Base-by-base conservation (phyloP, 441 rosid genomes). In the Jatropha podagrica region DNA sequence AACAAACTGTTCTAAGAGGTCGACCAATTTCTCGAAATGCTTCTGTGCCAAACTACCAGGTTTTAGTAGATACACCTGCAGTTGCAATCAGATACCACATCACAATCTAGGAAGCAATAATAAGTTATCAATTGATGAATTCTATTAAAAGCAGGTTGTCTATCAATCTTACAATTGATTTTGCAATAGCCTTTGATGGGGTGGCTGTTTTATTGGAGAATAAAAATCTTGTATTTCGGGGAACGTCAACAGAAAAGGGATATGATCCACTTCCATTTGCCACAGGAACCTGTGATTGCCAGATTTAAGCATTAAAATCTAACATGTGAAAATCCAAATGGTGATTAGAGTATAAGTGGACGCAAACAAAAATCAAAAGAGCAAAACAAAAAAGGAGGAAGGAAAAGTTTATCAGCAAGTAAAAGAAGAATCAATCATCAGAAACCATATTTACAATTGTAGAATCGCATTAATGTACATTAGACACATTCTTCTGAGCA, bases 1-100 rank as follows among this genome's bases (percentile, higher is more conserved):
- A 84, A 94, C 99, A 77, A 81, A 96, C 99, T 96, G 98, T 84
- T 96, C 99, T 84, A 96, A 88, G 84, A 96, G 98, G 92, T 94
- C 84, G 91, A 94, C 94, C 92, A 96, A 89, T 90, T 91, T 96
- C 84, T 86, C 83, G 38, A 94, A 90, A 74, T 91, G 93, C 89
- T 81, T 86, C 68, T 87, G 93, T 46, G 89, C 95, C 48, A 86
- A 80, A 86, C 95, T 83, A 73, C 91, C 89, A 78, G 98, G 97
- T 86, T 86, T 91, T 58, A 96, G 81, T 65, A 94, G 82, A 88
- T 96, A 91, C 73, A 94, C 98, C 99, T 96, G 88, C 74, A 85
- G 80, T 75, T 76, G 77, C 78, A 70, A 79, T 62, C 73, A 60
- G 69, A 63, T 40, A 61, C 69, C 82, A 41, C 73, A 77, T 75